A percentile compares a stretch with the other conserved stretches of the same genome.
Evolutionary conservation across 192 early-diverging fungal genomes (phyloP).

Genomic region (Coemansia umbellata): DNA sequence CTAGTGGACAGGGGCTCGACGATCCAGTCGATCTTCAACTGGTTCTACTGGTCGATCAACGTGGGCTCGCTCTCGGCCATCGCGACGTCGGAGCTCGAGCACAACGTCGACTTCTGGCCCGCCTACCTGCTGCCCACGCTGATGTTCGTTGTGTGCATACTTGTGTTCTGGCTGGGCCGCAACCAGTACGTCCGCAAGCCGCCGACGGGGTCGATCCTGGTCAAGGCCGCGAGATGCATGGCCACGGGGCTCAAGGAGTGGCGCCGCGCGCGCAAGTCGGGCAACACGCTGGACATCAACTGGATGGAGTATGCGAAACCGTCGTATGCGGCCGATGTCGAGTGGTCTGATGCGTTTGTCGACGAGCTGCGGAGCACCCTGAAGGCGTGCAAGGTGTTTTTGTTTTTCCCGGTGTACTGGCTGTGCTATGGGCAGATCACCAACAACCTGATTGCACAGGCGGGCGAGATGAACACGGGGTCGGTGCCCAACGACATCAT

Average conservation of each 20-base stretch:
- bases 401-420: slow-evolving; percentile 39
- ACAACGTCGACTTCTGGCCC: slow-evolving; percentile 47
- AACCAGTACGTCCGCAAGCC: slow-evolving; percentile 38
- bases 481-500: slow-evolving; percentile 65
- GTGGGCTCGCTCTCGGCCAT: slow-evolving; percentile 56
- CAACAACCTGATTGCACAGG: slow-evolving; percentile 61
- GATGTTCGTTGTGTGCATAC: slow-evolving; percentile 47
- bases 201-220: slow-evolving; percentile 49
- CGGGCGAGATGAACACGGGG: slow-evolving; percentile 54
- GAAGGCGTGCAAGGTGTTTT: slow-evolving; percentile 36
- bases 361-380: slow-evolving; percentile 22
- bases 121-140: slow-evolving; percentile 53
- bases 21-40: slow-evolving; percentile 68
- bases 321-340: slow-evolving; percentile 11
- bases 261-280: slow-evolving; percentile 11
- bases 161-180: slow-evolving; percentile 50
- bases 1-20: slow-evolving; percentile 60
- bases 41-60: slow-evolving; percentile 70
- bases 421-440: slow-evolving; percentile 57
- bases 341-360: slow-evolving; percentile 26
- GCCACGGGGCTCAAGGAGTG: slow-evolving; percentile 18
- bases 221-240: slow-evolving; percentile 7
- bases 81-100: slow-evolving; percentile 51
- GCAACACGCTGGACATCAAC: not conserved
- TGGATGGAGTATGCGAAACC: slow-evolving; percentile 33